Evolutionary conservation across 2,329 filamentous ascomycete species (phyloP).

Genomic region (Trichoderma harzianum): DNA sequence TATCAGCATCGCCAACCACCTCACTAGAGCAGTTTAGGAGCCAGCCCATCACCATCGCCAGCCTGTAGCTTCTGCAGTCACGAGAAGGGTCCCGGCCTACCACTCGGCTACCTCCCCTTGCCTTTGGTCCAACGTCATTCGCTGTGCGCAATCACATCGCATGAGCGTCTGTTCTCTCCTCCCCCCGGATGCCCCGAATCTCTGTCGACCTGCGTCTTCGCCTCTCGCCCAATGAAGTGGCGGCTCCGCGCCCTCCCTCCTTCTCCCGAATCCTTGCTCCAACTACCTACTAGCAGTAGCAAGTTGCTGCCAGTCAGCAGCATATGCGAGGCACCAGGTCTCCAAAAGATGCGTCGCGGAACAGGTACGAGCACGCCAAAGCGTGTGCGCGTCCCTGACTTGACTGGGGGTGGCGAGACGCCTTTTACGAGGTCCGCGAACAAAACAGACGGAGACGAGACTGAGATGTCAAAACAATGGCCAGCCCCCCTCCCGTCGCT

Average conservation of each 20-base stretch:
- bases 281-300: background rate
- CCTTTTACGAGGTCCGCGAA: background rate
- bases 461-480: background rate
- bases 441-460: background rate
- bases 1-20: background rate
- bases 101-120: conserved; percentile 18
- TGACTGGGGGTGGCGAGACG: background rate
- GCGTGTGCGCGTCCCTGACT: background rate
- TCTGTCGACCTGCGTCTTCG: background rate
- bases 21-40: background rate
- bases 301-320: background rate
- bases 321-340: conserved; percentile 19
- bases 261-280: background rate
- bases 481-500: background rate
- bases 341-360: conserved; percentile 6
- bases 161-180: background rate
- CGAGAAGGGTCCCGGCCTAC: background rate
- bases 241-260: background rate
- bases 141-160: conserved; percentile 15
- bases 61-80: conserved; percentile 8
- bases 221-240: conserved; percentile 1
- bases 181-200: background rate
- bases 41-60: background rate
- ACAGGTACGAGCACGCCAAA: background rate
- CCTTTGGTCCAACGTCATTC: background rate